Conservation (phyloP, 2,329 filamentous ascomycete genomes). For the Blastomyces parvus region DNA sequence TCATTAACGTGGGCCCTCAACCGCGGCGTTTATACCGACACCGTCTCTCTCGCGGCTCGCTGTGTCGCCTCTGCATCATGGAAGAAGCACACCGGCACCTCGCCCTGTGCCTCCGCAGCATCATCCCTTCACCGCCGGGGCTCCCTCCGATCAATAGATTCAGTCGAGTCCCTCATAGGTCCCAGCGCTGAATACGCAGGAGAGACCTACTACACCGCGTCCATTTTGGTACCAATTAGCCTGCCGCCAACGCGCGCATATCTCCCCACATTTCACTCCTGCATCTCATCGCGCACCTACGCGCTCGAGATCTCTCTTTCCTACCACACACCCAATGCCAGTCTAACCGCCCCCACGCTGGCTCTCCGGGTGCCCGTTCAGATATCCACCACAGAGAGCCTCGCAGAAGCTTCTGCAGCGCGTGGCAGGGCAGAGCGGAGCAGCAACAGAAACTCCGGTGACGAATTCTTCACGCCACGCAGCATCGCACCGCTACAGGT, state of each 20-base stretch:
- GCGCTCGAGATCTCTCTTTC: slow-evolving; percentile 50
- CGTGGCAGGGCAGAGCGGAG: background rate
- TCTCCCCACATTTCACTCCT: slow-evolving; percentile 61
- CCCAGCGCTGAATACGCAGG: slow-evolving; percentile 38
- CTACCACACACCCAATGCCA: slow-evolving; percentile 42
- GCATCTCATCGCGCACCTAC: slow-evolving; percentile 56
- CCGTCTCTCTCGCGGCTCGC: slow-evolving; percentile 44
- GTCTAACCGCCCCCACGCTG: slow-evolving; percentile 33
- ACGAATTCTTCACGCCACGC: slow-evolving; percentile 16
- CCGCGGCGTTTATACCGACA: slow-evolving; percentile 46
- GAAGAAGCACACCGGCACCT: slow-evolving; percentile 39
- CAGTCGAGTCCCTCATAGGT: slow-evolving; percentile 23
- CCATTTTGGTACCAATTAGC: slow-evolving; percentile 54
- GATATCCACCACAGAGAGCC: slow-evolving; percentile 21
- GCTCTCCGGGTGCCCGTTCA: slow-evolving; percentile 38
- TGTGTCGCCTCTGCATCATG: slow-evolving; percentile 50
- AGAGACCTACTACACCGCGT: slow-evolving; percentile 49
- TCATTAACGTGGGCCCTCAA: slow-evolving; percentile 35
- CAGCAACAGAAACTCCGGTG: background rate
- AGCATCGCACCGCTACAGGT: slow-evolving; percentile 10
- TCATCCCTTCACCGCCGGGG: slow-evolving; percentile 23
- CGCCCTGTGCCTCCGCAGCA: slow-evolving; percentile 32
- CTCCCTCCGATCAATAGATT: slow-evolving; percentile 20
- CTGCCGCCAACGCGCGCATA: slow-evolving; percentile 53
- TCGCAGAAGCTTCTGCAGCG: slow-evolving; percentile 9